Evolutionary conservation across 2,329 filamentous ascomycete species (phyloP), one percentile per base, ranked within the genome.

Genomic region (Penicillium sp.): DNA sequence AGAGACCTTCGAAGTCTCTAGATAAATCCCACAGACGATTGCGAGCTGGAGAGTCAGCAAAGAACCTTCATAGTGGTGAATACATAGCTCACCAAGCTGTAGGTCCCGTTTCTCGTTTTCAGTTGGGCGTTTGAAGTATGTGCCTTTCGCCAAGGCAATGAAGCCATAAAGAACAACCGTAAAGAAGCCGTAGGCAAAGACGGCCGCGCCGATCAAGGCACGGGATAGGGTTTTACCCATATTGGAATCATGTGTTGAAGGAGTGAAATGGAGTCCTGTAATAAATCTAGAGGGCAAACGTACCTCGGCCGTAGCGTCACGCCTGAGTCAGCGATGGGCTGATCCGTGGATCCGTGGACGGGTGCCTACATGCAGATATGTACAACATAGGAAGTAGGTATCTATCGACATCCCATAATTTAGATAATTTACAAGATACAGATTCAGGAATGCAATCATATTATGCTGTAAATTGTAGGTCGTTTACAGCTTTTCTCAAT

Each of bases 11-110:
- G 34, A 76, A 75, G n/a, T 76, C 68, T 50, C 77, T 76, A 13
- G 77, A 77, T 9, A 85, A 73, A 59, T 81, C 78, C 83, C 83
- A 86, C 62, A 84, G 75, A 39, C 75, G 74, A 59, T 81, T 72
- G 61, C 79, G 79, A 52, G 80, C 83, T 84, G 57, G 23, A 39
- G 3, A 25, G 39, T 51, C 10, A 39, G 36, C 13, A 25, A 36
- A 39, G 46, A 21, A 15, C 25, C 40, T 36, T 44, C 21, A 16
- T 11, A 16, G 50, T 19, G 34, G 23, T n/a, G 15, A 55, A 53
- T 43, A 33, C 11, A 58, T 31, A n/a, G 50, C 72, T 62, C 62
- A 79, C 77, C 76, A 38, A 78, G 59, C 55, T 75, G 65, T 47
- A 78, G 61, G 62, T 78, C 75, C 43, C 76, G 57, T 4, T 64